Conservation (phyloP, 495 filamentous ascomycete species). For the Penicillium paradoxum region DNA sequence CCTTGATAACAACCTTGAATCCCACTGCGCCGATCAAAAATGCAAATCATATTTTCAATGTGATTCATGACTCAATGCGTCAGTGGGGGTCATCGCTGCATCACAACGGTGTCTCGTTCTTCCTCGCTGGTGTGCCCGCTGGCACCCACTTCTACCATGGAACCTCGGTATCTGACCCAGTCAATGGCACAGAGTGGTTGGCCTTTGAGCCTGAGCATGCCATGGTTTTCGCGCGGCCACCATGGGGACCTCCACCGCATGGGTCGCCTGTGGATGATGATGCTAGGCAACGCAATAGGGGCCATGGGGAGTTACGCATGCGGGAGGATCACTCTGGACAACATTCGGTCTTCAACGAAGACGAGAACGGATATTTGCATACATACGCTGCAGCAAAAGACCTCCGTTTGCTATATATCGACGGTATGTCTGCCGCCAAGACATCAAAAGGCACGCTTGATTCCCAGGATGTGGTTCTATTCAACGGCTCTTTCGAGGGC, state of each 20-base stretch:
- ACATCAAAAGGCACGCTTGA: conserved; percentile 56
- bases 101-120: conserved; percentile 66
- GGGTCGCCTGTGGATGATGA: not conserved
- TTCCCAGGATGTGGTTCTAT: conserved; percentile 52
- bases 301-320: conserved; percentile 19
- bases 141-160: conserved; percentile 64
- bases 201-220: conserved; percentile 69
- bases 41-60: conserved; percentile 61
- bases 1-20: not conserved
- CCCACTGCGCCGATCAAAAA: conserved; percentile 23
- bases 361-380: conserved; percentile 48
- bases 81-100: conserved; percentile 65
- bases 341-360: not conserved
- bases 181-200: conserved; percentile 58
- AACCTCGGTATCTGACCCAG: conserved; percentile 27
- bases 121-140: conserved; percentile 51
- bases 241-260: conserved; percentile 2
- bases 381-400: conserved; percentile 47
- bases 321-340: conserved; percentile 3
- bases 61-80: conserved; percentile 60
- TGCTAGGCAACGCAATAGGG: not conserved
- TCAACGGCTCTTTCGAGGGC: conserved; percentile 21
- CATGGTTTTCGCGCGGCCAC: conserved; percentile 44
- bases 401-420: conserved; percentile 55
- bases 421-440: conserved; percentile 58